phyloP scores from a whole-genome alignment of 1,284 basidiomycete species.

The Exsudoporus floridanus region DNA sequence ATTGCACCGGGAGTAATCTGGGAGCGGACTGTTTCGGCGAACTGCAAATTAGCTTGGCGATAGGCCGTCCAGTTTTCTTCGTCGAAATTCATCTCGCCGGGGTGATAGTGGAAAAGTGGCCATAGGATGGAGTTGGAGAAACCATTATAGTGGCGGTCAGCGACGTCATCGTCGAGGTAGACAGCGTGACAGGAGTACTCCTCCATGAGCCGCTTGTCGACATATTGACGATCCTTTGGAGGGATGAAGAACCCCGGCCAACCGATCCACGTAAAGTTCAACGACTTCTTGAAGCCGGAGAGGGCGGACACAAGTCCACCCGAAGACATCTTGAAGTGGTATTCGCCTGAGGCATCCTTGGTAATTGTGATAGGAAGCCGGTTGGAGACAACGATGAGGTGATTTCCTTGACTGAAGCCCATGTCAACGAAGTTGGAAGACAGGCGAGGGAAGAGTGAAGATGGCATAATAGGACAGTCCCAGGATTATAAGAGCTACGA shows the following conservation, averaged over 20 bases:
- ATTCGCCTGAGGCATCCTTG: conserved; percentile 85
- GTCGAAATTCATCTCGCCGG: conserved; percentile 99
- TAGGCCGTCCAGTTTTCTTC: conserved; percentile 98
- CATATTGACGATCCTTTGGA: conserved; percentile 77
- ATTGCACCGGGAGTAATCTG: conserved; percentile 84
- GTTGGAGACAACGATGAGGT: conserved; percentile 95
- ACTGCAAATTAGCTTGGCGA: conserved; percentile 93
- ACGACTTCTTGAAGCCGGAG: conserved; percentile 93
- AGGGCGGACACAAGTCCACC: conserved; percentile 94
- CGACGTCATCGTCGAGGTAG: conserved; percentile 95
- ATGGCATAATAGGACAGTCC: conserved; percentile 18
- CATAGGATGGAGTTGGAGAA: conserved; percentile 99
- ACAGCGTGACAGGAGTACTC: conserved; percentile 98
- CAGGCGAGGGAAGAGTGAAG: conserved; percentile 29
- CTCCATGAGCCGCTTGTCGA: conserved; percentile 86
- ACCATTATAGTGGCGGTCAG: conserved; percentile 97
- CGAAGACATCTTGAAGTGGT: conserved; percentile 96
- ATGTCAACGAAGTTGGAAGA: conserved; percentile 38
- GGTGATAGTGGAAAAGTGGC: conserved; percentile 99
- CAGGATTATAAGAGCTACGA: conserved; percentile 31
- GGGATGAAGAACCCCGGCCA: conserved; percentile 93
- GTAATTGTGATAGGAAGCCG: conserved; percentile 90
- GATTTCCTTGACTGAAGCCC: conserved; percentile 46
- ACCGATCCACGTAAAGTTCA: conserved; percentile 95
- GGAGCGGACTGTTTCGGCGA: conserved; percentile 84